Evolutionary conservation across 2,329 filamentous ascomycete species (phyloP), one percentile per base, ranked within the genome.

Genomic region (Moelleriella libera): DNA sequence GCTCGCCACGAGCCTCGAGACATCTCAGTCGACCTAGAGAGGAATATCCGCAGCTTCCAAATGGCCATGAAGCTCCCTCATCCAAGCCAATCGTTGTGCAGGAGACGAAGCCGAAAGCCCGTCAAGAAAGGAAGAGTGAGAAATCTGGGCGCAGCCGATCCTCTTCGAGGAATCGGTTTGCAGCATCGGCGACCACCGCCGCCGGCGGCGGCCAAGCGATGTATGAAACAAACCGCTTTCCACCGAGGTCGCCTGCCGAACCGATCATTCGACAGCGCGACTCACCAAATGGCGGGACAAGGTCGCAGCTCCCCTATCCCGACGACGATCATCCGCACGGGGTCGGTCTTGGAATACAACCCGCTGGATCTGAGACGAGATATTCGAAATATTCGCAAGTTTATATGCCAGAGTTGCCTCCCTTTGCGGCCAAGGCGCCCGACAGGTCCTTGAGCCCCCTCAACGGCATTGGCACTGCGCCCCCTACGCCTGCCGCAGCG

Each of bases 11-110:
- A 37, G 43, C 45, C 10, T 57, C 51, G 46, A 59, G 45, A 55
- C 59, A 53, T 50, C 57, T 62, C 6, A 66, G 58, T 14, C 63
- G 63, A 34, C 68, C 66, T 3, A 65, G 63, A 30, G 68, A 69
- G 21, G 69, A 70, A 8, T 55, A 61, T 32, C 50, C 59, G 9
- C 64, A 58, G 47, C 55, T 54, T 3, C 53, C 58, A 21, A 52
- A 59, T 48, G 44, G 60, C 48, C 46, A 59, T 39, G 54, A 56
- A 6, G 54, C 56, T 37, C 60, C 58, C n/a, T 58, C 60, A 6
- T 59, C 61, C 31, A 63, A 62, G 47, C 64, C 65, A 2, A 50
- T 63, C 9, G 52, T 65, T 3, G 50, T 62, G 9, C 66, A 68
- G 46, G 64, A 67, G 4, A 63, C 32, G 48, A 55, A 29, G 53